Conservation (phyloP, 1,284 basidiomycete genomes). For the Sporisorium iseilematis-ciliati region DNA sequence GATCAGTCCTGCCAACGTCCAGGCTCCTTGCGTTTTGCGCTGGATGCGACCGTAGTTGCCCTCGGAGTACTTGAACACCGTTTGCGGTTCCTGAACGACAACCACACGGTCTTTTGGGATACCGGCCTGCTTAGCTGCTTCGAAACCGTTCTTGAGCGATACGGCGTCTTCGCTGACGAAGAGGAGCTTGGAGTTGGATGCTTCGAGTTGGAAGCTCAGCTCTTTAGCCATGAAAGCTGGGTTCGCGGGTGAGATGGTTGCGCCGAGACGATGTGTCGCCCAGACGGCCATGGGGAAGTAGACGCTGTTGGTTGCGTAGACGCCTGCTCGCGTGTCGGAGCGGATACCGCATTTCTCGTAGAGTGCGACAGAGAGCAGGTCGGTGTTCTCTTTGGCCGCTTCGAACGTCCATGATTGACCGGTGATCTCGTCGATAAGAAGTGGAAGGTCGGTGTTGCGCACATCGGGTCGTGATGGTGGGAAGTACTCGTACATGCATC, state of each 20-base stretch:
- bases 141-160: constrained; percentile 71
- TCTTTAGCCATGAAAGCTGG: constrained; percentile 79
- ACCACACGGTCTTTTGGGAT: constrained; percentile 72
- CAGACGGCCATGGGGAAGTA: constrained; percentile 81
- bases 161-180: constrained; percentile 75
- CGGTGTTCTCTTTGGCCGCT: constrained; percentile 44
- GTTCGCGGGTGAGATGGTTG: constrained; percentile 79
- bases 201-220: constrained; percentile 72
- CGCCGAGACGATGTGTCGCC: constrained; percentile 81
- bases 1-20: constrained; percentile 73
- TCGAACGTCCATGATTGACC: constrained; percentile 53
- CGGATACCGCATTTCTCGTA: constrained; percentile 24
- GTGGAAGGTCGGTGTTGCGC: constrained; percentile 49
- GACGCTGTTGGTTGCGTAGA: constrained; percentile 59
- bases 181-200: constrained; percentile 75
- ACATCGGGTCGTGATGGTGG: constrained; percentile 50
- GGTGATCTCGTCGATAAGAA: constrained; percentile 61
- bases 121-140: constrained; percentile 74
- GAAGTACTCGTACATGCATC: constrained; percentile 58
- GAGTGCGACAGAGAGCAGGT: constrained; percentile 47
- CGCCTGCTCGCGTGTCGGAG: constrained; percentile 43
- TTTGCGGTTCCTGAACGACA: constrained; percentile 45
- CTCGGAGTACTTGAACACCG: constrained; percentile 40
- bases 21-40: constrained; percentile 51
- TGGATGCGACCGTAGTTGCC: constrained; percentile 49